phyloP scores from a whole-genome alignment of 2,329 filamentous ascomycete genomes.

The Didymella keratinophila region DNA sequence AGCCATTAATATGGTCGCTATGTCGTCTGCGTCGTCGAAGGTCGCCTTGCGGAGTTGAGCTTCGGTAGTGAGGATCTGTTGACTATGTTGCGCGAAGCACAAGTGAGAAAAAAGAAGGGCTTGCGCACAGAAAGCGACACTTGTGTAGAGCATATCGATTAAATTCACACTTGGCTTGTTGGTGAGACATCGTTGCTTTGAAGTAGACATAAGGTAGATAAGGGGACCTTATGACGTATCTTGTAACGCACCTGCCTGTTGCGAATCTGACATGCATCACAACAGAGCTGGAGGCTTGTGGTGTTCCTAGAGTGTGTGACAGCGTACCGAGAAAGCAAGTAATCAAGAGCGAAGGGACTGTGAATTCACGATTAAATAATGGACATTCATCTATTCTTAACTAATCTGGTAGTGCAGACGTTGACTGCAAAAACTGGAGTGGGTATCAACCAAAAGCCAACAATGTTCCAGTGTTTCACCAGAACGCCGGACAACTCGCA shows the following conservation, averaged over 20 bases:
- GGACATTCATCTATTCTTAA: too few relatives aligned
- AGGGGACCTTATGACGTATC: background rate
- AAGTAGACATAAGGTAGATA: background rate
- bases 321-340: too few relatives aligned
- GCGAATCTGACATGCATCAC: background rate
- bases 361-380: too few relatives aligned
- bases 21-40: constrained; percentile 1
- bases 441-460: too few relatives aligned
- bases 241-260: background rate
- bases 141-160: background rate
- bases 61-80: background rate
- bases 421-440: too few relatives aligned
- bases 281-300: too few relatives aligned
- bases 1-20: background rate
- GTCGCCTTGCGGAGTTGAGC: background rate
- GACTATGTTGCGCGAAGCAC: background rate
- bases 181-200: too few relatives aligned
- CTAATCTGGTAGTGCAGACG: too few relatives aligned
- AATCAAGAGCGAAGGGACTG: too few relatives aligned
- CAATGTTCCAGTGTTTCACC: too few relatives aligned
- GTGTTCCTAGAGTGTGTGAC: too few relatives aligned
- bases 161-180: too few relatives aligned
- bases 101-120: background rate
- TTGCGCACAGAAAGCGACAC: background rate
- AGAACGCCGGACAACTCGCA: background rate